Base-by-base conservation (phyloP, 345 rosid genomes). In the Bretschneidera sinensis region DNA sequence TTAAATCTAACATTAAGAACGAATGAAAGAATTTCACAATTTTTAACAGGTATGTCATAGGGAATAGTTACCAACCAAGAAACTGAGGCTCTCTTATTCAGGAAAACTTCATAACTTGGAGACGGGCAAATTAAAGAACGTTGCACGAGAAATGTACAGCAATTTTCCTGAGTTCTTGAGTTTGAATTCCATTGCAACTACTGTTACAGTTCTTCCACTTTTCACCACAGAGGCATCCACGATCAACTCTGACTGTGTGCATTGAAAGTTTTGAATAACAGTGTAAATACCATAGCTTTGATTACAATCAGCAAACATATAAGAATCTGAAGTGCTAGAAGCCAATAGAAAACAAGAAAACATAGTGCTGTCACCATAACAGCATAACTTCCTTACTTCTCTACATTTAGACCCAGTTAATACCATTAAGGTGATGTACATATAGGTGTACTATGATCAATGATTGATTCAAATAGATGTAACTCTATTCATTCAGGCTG, bases 141-240 rank as follows among this genome's bases (percentile, higher is more conserved):
- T 91, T 53, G 96, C 86, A 31, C 79, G 85, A 64, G 84, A 66
- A 16, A 70, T 57, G 23, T 66, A 81, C 10, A 75, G 72, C 57
- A 86, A 78, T 71, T 81, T 80, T 62, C 59, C 75, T 9, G 85
- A 67, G 35, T 79, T 61, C 65, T 75, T 81, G 69, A 81, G 68
- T 69, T 75, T 88, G 67, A 83, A 84, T 33, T 79, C 86, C 35
- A 83, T 56, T 8, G 71, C 68, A 57, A 88, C 84, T 18, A 82
- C 77, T 3, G 86, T 81, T 64, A 88, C 48, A 59, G 84, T 88
- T 64, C 85, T 88, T 68, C 96, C 96, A n/a, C 84, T 80, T 76
- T 84, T 81, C 58, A 80, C 79, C 18, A 84, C 70, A 9, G 85
- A 65, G 39, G 74, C 96, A 6, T 91, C 85, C 19, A 84, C 78